Percentiles rank a stretch among this genome's conserved stretches.
These are phyloP conservation scores for Globisporangium spiculum DNA, from an alignment of 352 stramenopile genomes.

Conservation along the genomic window DNA sequence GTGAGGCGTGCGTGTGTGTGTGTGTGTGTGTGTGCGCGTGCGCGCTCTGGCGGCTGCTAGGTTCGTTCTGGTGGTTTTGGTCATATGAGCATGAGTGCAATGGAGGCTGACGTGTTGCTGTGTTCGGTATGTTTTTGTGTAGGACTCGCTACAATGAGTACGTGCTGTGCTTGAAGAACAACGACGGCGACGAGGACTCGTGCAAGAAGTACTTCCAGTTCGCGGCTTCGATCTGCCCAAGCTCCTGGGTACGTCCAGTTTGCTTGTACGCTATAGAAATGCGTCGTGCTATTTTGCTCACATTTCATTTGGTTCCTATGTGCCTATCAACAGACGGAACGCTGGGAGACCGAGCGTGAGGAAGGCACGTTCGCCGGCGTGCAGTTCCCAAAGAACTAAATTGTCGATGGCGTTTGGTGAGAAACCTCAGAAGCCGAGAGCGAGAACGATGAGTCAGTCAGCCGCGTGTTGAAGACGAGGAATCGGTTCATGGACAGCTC, in stretches of 20 bases:
- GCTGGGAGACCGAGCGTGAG: conserved; percentile 83
- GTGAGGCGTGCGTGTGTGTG: not conserved
- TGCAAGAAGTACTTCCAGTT: conserved; percentile 82
- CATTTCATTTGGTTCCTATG: not conserved
- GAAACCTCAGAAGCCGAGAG: not conserved
- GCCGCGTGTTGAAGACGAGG: conserved; percentile 1
- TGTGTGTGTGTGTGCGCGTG: not conserved
- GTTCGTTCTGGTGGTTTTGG: conserved; percentile 4
- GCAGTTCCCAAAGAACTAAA: conserved; percentile 72
- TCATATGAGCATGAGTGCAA: not conserved
- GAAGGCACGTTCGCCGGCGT: conserved; percentile 81
- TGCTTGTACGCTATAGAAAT: conserved; percentile 6
- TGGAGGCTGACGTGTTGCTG: not conserved
- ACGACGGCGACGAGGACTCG: conserved; percentile 91
- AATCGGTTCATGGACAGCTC: conserved; percentile 1
- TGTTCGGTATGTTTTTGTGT: not conserved
- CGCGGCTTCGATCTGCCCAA: conserved; percentile 74
- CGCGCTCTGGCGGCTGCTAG: not conserved
- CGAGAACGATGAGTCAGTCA: not conserved
- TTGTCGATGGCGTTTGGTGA: not conserved
- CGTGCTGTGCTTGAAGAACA: conserved; percentile 95
- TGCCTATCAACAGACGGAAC: conserved; percentile 44
- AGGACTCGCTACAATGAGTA: conserved; percentile 97
- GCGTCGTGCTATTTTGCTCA: not conserved
- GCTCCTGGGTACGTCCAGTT: conserved; percentile 52